These are phyloP conservation scores for Dioscorea cayenensis DNA, from an alignment of 116 monocot genomes.

Conservation along the genomic window DNA sequence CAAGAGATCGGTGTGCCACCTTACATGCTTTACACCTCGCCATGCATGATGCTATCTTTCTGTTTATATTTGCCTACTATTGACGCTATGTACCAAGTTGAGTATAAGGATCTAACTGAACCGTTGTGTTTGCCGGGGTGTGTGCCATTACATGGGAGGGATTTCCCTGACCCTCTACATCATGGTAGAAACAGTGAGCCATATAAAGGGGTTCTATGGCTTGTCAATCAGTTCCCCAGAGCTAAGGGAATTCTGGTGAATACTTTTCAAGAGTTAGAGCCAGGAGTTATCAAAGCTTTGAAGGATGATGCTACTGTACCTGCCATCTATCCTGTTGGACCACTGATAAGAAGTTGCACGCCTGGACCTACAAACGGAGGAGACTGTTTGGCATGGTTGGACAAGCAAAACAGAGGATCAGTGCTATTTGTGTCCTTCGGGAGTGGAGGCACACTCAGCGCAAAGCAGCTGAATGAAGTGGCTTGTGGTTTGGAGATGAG, in stretches of 20 bases:
- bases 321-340: not conserved
- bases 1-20: no score
- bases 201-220: not conserved
- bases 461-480: not conserved
- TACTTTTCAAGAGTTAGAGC: slow-evolving; percentile 1
- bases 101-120: not conserved
- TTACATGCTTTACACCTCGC: not conserved
- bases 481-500: slow-evolving; percentile 1
- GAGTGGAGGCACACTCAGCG: not conserved
- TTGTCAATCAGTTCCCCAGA: not conserved
- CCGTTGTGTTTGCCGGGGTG: slow-evolving; percentile 1
- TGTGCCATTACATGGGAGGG: not conserved
- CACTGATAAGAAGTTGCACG: not conserved
- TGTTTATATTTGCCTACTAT: not conserved
- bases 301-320: not conserved
- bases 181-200: not conserved
- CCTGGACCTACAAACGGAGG: not conserved
- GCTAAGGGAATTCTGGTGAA: slow-evolving; percentile 3
- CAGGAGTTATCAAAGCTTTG: not conserved
- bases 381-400: slow-evolving; percentile 1
- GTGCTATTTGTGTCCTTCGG: slow-evolving; percentile 4
- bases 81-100: not conserved
- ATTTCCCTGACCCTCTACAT: not conserved
- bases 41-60: not conserved
- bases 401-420: slow-evolving; percentile 1